phyloP scores from a whole-genome alignment of 805 yeast genomes.

The Kazachstania kunashirensis region DNA sequence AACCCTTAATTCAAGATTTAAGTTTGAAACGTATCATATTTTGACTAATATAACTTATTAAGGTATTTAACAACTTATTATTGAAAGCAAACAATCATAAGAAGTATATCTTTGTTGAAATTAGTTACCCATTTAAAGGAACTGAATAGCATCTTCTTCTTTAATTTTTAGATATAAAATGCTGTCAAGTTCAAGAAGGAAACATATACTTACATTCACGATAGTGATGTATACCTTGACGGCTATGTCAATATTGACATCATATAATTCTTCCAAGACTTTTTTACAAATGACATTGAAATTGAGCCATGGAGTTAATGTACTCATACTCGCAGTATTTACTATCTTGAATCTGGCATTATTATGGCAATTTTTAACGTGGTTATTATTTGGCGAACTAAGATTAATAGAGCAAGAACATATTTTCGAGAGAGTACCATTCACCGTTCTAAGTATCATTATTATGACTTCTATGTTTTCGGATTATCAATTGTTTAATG shows the following conservation, averaged over 20 bases:
- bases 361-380: constrained; percentile 41
- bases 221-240: constrained; percentile 1
- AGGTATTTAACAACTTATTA: no score
- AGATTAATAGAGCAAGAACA: constrained; percentile 71
- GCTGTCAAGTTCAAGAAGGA: neutral
- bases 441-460: constrained; percentile 52
- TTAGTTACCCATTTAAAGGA: no score
- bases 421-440: constrained; percentile 55
- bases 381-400: constrained; percentile 60
- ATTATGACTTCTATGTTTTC: constrained; percentile 46
- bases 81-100: no score
- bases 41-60: no score
- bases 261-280: constrained; percentile 12
- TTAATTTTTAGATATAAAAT: no score
- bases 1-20: no score
- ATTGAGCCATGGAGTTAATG: constrained; percentile 41
- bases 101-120: no score
- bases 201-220: constrained; percentile 2
- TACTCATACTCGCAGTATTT: constrained; percentile 37
- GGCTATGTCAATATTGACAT: neutral
- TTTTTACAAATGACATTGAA: constrained; percentile 38
- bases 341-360: constrained; percentile 31
- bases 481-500: constrained; percentile 39
- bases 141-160: no score
- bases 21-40: no score